phyloP scores from a whole-genome alignment of 2,329 filamentous ascomycete genomes.

The Tolypocladium tropicale region DNA sequence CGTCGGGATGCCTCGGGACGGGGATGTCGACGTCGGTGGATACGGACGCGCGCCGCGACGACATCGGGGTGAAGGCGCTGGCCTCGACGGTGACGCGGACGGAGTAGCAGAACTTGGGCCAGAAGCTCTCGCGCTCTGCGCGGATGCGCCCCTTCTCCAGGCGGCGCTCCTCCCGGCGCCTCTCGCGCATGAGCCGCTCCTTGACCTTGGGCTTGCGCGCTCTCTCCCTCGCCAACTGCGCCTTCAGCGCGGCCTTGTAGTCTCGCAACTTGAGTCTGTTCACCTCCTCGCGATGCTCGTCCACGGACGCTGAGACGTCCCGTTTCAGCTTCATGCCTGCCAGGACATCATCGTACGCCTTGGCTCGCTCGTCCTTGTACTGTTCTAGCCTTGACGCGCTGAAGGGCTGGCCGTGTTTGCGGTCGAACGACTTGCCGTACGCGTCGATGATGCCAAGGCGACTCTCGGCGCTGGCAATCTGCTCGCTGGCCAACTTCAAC shows the following conservation, averaged over 20 bases:
- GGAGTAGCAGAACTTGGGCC: slow-evolving; percentile 36
- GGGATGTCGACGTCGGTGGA: slow-evolving; percentile 42
- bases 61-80: slow-evolving; percentile 25
- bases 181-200: slow-evolving; percentile 21
- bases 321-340: background rate
- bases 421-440: slow-evolving; percentile 25
- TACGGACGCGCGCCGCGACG: slow-evolving; percentile 39
- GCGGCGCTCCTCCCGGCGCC: slow-evolving; percentile 22
- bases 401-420: slow-evolving; percentile 16
- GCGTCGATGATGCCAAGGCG: slow-evolving; percentile 31
- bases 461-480: slow-evolving; percentile 13
- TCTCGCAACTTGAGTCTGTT: slow-evolving; percentile 16
- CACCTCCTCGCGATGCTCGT: slow-evolving; percentile 10
- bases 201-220: slow-evolving; percentile 23
- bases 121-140: slow-evolving; percentile 33
- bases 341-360: slow-evolving; percentile 30
- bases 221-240: slow-evolving; percentile 20
- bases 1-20: slow-evolving; percentile 23
- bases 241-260: slow-evolving; percentile 17
- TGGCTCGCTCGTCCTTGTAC: slow-evolving; percentile 32
- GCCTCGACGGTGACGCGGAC: slow-evolving; percentile 39
- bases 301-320: background rate
- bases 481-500: slow-evolving; percentile 10
- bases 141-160: slow-evolving; percentile 35
- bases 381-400: slow-evolving; percentile 27